Base-by-base conservation (phyloP, 1,139 yeast genomes). In the Kodamaea alishanica region DNA sequence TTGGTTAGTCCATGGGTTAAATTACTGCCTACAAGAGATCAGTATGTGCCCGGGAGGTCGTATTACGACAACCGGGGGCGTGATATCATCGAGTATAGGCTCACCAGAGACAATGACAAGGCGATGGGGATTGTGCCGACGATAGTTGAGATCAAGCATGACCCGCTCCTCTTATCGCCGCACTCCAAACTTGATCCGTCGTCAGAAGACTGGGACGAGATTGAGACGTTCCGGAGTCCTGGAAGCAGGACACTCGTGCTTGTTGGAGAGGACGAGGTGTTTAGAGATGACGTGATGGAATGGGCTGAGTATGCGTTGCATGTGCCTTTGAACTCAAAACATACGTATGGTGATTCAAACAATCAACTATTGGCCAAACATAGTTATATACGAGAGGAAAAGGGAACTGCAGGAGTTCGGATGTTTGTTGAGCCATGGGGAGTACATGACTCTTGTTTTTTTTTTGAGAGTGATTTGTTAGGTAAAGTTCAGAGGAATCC, bases 371-470 rank as follows among this genome's bases (percentile, higher is more conserved):
- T 54, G 34, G 50, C 52, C 6, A 44, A 48, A 26, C 60, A 56
- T 34, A 49, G 37, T 29, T 51, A 52, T 42, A 25, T 42, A 40
- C 37, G 37, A 51, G 31, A 46, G 49, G 35, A 33, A 47, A 23
- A 39, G 41, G 30, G 43, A 25, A 42, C 42, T 33, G 50, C 54
- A 35, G 44, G 47, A 37, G 50, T 60, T 35, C 38, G 54, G 26
- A 46, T 61, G 3, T 61, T 51, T 41, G 56, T 70, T 26, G 75
- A 70, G 46, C 77, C 75, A 0, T 62, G 65, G 65, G 77, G 77
- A 3, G 55, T 69, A 20, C 77, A 71, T 48, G 77, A 69, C 48
- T 44, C 67, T 0, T 37, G 50, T 24, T 58, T 70, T 31, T 61
- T 64, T 43, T 56, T 65, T 39, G 76, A 70, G 43, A 55, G 59